Evolutionary conservation across 2,329 filamentous ascomycete species (phyloP).

Genomic region (Berkeleyomyces basicola): DNA sequence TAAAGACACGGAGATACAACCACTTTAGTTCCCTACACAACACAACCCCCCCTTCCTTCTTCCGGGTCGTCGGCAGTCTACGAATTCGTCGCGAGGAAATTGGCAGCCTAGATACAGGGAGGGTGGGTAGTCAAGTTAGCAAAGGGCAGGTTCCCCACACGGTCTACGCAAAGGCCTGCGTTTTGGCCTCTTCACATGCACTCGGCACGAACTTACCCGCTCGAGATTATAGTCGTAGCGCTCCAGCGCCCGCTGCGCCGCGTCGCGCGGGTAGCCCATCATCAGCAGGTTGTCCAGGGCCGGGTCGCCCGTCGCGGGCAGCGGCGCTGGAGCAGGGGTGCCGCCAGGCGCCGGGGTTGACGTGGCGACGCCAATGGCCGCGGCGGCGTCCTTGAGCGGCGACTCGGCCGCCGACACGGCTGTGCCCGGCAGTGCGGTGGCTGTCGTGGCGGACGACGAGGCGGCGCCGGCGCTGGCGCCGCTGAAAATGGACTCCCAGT

Average conservation of each 20-base stretch:
- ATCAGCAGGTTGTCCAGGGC: slow-evolving; percentile 76
- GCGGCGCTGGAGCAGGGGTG: slow-evolving; percentile 27
- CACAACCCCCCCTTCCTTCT: neutral
- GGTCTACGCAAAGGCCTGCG: neutral
- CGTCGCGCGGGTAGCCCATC: slow-evolving; percentile 69
- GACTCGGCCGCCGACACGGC: no score
- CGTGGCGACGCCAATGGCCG: neutral
- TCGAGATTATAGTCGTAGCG: slow-evolving; percentile 94
- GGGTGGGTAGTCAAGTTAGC: neutral
- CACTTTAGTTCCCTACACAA: neutral
- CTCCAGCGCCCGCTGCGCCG: slow-evolving; percentile 67
- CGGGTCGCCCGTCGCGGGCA: slow-evolving; percentile 69
- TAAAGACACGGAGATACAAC: neutral
- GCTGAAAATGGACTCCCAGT: slow-evolving; percentile 93
- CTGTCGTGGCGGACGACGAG: slow-evolving; percentile 14
- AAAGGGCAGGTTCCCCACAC: neutral
- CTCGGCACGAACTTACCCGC: slow-evolving; percentile 44
- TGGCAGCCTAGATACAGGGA: slow-evolving; percentile 13
- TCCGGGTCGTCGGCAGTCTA: neutral
- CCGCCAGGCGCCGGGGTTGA: slow-evolving; percentile 11
- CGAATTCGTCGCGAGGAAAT: slow-evolving; percentile 9
- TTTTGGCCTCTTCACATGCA: neutral
- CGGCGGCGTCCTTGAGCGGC: neutral
- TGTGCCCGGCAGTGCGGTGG: neutral
- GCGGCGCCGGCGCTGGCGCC: slow-evolving; percentile 38